Percentiles rank a stretch among this genome's conserved stretches.
phyloP scores from a whole-genome alignment of 768 basidiomycete genomes.

The Pseudohyphozyma bogoriensis region DNA sequence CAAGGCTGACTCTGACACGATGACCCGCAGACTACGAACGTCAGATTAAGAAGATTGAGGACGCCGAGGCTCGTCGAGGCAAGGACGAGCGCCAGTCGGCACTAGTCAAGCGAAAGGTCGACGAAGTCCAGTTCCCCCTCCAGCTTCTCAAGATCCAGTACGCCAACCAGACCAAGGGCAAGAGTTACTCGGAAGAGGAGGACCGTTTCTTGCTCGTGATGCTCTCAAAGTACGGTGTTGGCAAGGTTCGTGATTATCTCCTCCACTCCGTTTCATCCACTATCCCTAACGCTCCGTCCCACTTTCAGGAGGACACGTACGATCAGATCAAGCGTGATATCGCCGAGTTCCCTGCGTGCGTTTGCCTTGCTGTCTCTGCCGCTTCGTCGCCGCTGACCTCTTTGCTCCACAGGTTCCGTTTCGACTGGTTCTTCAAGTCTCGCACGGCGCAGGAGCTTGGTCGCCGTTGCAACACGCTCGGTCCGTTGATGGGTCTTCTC shows the following conservation, averaged over 20 bases:
- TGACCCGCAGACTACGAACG: slow-evolving; percentile 56
- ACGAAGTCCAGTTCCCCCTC: slow-evolving; percentile 77
- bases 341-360: slow-evolving; percentile 87
- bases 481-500: no score
- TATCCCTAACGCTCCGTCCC: no score
- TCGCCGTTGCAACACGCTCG: slow-evolving; percentile 74
- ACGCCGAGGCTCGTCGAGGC: slow-evolving; percentile 71
- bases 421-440: slow-evolving; percentile 74
- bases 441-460: slow-evolving; percentile 77
- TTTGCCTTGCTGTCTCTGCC: slow-evolving; percentile 36
- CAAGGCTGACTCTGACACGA: not conserved
- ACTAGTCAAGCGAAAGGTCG: slow-evolving; percentile 71
- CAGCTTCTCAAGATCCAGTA: slow-evolving; percentile 94
- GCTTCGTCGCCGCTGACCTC: not conserved
- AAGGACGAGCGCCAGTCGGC: slow-evolving; percentile 70
- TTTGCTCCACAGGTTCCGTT: not conserved
- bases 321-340: slow-evolving; percentile 95
- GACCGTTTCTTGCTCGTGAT: slow-evolving; percentile 89
- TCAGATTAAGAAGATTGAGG: slow-evolving; percentile 69
- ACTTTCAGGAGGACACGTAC: slow-evolving; percentile 76
- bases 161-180: slow-evolving; percentile 72
- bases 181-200: slow-evolving; percentile 92
- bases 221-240: slow-evolving; percentile 80
- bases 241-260: no score
- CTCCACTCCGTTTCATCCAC: no score